Conservation (phyloP, 208 protist species). For the Borovskyia barvae region DNA sequence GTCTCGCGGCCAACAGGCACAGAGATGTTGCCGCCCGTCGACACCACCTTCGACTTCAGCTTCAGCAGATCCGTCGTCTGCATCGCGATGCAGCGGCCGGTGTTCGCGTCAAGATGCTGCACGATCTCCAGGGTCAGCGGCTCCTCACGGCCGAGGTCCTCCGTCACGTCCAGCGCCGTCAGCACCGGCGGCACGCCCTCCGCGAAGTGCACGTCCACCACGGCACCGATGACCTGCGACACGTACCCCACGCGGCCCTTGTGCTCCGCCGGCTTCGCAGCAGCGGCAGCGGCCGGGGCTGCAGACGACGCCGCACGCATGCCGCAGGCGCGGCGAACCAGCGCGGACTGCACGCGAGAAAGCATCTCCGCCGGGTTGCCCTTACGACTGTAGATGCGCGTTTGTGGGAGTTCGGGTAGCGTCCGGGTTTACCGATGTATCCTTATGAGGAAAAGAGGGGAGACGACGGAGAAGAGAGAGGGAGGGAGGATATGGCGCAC, state of each 20-base stretch:
- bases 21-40: slow-evolving; percentile 94
- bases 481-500: too few species aligned
- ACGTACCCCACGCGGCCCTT: slow-evolving; percentile 83
- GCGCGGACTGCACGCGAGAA: slow-evolving; percentile 57
- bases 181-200: slow-evolving; percentile 95
- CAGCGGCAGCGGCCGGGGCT: slow-evolving; percentile 8
- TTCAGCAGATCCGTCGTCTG: slow-evolving; percentile 97
- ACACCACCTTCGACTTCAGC: slow-evolving; percentile 92
- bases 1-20: slow-evolving; percentile 96
- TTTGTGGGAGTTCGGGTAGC: too few species aligned
- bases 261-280: slow-evolving; percentile 56
- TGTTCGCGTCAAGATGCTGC: slow-evolving; percentile 95
- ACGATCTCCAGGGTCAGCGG: slow-evolving; percentile 97
- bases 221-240: slow-evolving; percentile 97
- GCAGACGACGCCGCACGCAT: slow-evolving; percentile 27
- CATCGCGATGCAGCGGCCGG: slow-evolving; percentile 98
- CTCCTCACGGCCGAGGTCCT: slow-evolving; percentile 72
- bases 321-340: slow-evolving; percentile 29
- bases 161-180: slow-evolving; percentile 94
- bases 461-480: too few species aligned
- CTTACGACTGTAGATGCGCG: too few species aligned
- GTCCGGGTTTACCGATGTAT: too few species aligned
- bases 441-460: too few species aligned
- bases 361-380: slow-evolving; percentile 53
- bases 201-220: slow-evolving; percentile 98